Percentiles rank a stretch among this genome's conserved stretches.
Conservation (phyloP, 2,329 filamentous ascomycete genomes). For the Fusarium nelsonii region DNA sequence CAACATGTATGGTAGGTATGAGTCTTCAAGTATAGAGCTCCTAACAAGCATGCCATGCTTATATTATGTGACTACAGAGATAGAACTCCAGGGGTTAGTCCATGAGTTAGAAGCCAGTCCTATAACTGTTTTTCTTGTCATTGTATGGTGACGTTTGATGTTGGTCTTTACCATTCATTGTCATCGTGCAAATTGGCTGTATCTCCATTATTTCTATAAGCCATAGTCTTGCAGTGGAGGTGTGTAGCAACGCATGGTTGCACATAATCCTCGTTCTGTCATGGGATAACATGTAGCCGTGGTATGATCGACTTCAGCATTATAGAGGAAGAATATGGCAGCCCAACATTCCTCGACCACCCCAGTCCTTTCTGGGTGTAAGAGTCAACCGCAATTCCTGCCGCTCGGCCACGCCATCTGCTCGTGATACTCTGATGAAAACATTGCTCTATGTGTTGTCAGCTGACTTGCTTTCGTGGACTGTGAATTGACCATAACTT, state of each 20-base stretch:
- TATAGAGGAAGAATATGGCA: slow-evolving; percentile 89
- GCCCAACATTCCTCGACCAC: slow-evolving; percentile 87
- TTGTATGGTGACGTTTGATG: not conserved
- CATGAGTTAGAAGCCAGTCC: too few relatives aligned
- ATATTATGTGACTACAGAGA: not conserved
- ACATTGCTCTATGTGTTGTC: slow-evolving; percentile 70
- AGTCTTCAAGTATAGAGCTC: not conserved
- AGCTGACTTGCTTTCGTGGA: slow-evolving; percentile 31
- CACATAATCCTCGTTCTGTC: not conserved
- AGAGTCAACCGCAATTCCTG: slow-evolving; percentile 77
- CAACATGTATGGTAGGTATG: not conserved
- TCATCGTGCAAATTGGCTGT: not conserved
- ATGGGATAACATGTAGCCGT: not conserved
- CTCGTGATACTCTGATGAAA: slow-evolving; percentile 73
- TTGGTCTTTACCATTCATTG: not conserved
- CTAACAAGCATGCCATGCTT: not conserved
- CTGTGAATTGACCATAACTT: slow-evolving; percentile 57
- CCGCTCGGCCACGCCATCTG: slow-evolving; percentile 55
- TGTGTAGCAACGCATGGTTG: too few relatives aligned
- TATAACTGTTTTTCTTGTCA: too few relatives aligned
- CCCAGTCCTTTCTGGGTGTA: slow-evolving; percentile 85
- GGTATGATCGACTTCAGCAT: not conserved
- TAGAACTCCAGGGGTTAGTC: not conserved
- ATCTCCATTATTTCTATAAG: not conserved
- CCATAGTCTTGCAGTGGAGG: not conserved